phyloP scores from a whole-genome alignment of 352 stramenopile genomes.

The Globisporangium perplexum region DNA sequence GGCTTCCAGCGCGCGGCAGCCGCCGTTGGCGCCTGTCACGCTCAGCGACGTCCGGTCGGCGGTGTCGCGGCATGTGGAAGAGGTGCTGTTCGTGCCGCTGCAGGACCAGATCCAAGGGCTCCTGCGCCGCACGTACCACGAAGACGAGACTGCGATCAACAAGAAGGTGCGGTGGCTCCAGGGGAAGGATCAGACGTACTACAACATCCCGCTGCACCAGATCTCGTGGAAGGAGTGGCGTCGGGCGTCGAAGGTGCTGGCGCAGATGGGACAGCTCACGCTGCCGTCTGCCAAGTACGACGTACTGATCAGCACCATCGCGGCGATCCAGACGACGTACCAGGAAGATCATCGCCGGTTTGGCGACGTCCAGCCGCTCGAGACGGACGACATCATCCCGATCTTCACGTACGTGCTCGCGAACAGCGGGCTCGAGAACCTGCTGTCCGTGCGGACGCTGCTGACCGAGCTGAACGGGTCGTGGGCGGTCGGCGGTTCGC shows the following conservation, averaged over 20 bases:
- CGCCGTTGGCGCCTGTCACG: conserved; percentile 27
- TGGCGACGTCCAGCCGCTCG: conserved; percentile 42
- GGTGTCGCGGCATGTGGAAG: conserved; percentile 79
- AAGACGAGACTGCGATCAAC: conserved; percentile 76
- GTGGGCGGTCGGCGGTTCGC: conserved; percentile 47
- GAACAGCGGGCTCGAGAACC: conserved; percentile 82
- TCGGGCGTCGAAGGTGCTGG: conserved; percentile 61
- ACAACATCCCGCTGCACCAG: conserved; percentile 80
- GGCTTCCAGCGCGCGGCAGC: conserved; percentile 12
- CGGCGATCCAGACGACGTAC: conserved; percentile 72
- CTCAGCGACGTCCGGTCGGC: conserved; percentile 44
- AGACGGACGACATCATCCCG: conserved; percentile 83
- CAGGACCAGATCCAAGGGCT: conserved; percentile 54
- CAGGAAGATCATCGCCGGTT: conserved; percentile 64
- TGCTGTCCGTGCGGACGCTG: conserved; percentile 74
- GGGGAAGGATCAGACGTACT: conserved; percentile 89
- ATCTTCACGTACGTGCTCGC: conserved; percentile 89
- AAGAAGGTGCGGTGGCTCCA: conserved; percentile 85
- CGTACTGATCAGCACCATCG: conserved; percentile 63
- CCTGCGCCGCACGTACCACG: conserved; percentile 56
- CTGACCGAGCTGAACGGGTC: conserved; percentile 70
- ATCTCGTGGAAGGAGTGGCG: conserved; percentile 85
- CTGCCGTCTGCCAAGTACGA: conserved; percentile 79
- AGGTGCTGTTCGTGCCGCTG: conserved; percentile 65
- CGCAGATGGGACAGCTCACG: conserved; percentile 40